Percentiles rank a stretch among this genome's conserved stretches.
phyloP scores from a whole-genome alignment of 805 yeast genomes.

The Ogataea chonburiensis region DNA sequence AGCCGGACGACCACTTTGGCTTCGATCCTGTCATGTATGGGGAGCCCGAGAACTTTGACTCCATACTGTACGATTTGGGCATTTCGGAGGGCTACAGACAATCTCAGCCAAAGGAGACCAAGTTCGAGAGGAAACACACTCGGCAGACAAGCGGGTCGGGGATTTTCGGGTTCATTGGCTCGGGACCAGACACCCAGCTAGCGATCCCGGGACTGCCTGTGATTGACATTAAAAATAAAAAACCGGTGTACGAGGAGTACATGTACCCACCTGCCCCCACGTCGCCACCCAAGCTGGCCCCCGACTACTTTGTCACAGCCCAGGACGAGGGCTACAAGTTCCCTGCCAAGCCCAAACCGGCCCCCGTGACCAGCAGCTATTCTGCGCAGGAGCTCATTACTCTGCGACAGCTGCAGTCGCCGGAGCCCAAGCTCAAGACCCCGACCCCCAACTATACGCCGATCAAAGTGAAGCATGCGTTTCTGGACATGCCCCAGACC shows the following conservation, averaged over 20 bases:
- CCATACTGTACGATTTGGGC: conserved; percentile 31
- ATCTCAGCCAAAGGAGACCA: conserved; percentile 8
- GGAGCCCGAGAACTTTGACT: conserved; percentile 29
- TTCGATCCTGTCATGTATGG: conserved; percentile 25
- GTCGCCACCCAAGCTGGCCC: conserved; percentile 6
- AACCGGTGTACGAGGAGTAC: conserved; percentile 30
- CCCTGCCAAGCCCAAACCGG: conserved; percentile 41
- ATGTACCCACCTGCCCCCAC: conserved; percentile 9
- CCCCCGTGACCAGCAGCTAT: conserved; percentile 29
- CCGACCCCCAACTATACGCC: conserved; percentile 24
- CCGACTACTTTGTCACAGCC: conserved; percentile 50
- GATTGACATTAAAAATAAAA: conserved; percentile 26
- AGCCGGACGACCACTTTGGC: conserved; percentile 56
- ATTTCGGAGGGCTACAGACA: conserved; percentile 34
- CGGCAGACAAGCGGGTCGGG: conserved; percentile 77
- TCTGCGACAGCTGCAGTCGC: conserved; percentile 21
- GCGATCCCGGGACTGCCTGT: conserved; percentile 52
- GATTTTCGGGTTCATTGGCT: conserved; percentile 66
- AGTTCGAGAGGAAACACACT: conserved; percentile 40
- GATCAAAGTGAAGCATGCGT: conserved; percentile 27
- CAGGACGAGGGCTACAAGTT: conserved; percentile 54
- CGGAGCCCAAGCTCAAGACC: conserved; percentile 1
- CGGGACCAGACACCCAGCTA: conserved; percentile 54
- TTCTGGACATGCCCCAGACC: conserved; percentile 23
- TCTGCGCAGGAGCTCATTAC: conserved; percentile 44